Conservation (phyloP, 345 rosid species). For the Brassica carinata region DNA sequence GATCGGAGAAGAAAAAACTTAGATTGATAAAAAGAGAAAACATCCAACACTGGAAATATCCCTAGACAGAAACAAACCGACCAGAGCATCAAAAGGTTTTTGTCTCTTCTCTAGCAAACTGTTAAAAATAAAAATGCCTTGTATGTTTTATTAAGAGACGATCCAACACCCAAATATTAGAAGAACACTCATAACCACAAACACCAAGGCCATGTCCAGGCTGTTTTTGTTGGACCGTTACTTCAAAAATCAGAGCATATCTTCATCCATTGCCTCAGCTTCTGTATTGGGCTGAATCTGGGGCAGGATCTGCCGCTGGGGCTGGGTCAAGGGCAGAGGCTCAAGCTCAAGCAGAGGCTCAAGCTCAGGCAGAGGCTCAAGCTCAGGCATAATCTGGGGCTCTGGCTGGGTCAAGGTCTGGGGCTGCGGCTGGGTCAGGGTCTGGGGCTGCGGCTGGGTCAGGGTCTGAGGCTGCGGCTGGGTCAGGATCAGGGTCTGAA, state of each 20-base stretch:
- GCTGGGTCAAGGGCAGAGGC: not conserved
- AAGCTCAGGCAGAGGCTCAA: not conserved
- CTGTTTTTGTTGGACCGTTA: not conserved
- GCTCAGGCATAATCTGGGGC: not conserved
- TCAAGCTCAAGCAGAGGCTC: not conserved
- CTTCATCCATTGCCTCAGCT: not conserved
- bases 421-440: not conserved
- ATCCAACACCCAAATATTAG: slow-evolving; percentile 19
- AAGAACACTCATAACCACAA: slow-evolving; percentile 18
- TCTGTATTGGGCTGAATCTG: slow-evolving; percentile 4
- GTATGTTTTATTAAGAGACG: not conserved
- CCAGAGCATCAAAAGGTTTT: slow-evolving; percentile 15
- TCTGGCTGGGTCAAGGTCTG: not conserved
- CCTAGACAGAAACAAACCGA: slow-evolving; percentile 10
- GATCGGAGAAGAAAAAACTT: not conserved
- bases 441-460: not conserved
- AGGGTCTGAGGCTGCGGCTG: too few relatives aligned
- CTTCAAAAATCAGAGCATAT: slow-evolving; percentile 25
- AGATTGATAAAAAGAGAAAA: not conserved
- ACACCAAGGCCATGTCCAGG: slow-evolving; percentile 28
- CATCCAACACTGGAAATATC: slow-evolving; percentile 15
- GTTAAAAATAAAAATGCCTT: not conserved
- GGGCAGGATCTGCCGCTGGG: not conserved
- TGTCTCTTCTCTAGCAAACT: not conserved
- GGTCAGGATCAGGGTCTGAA: not conserved